Conservation (phyloP, 2,329 filamentous ascomycete genomes). For the Pyrenochaeta sp. region DNA sequence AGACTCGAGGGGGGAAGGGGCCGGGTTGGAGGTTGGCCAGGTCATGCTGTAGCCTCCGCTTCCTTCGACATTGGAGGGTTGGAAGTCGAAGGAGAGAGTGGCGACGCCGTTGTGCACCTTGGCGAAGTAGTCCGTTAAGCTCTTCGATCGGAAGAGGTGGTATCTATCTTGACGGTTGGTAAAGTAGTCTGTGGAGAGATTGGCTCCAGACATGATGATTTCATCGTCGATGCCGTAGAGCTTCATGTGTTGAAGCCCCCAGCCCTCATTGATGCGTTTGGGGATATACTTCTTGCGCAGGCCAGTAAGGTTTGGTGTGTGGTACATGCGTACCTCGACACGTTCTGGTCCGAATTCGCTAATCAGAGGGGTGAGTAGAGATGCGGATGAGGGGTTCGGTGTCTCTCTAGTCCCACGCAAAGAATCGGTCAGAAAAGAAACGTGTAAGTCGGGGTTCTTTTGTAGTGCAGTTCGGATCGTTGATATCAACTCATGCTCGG, state of each 20-base stretch:
- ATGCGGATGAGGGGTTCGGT: constrained; percentile 85
- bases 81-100: constrained; percentile 80
- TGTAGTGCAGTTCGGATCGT: constrained; percentile 78
- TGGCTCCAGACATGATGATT: constrained; percentile 88
- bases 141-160: constrained; percentile 82
- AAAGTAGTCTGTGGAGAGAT: constrained; percentile 93
- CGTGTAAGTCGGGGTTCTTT: constrained; percentile 74
- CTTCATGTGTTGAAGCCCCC: constrained; percentile 99
- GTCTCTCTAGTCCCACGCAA: constrained; percentile 90
- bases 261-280: constrained; percentile 93
- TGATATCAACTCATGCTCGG: constrained; percentile 85
- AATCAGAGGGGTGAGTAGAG: constrained; percentile 83
- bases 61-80: constrained; percentile 63
- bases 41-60: constrained; percentile 61
- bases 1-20: constrained; percentile 75
- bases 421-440: constrained; percentile 91
- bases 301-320: constrained; percentile 93
- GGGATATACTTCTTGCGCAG: constrained; percentile 84
- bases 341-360: constrained; percentile 81
- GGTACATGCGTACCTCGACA: constrained; percentile 96
- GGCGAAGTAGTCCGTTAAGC: constrained; percentile 83
- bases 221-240: constrained; percentile 95
- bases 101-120: constrained; percentile 78
- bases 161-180: constrained; percentile 95
- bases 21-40: constrained; percentile 79